A percentile compares a stretch with the other conserved stretches of the same genome.
Evolutionary conservation across 768 basidiomycete genomes (phyloP).

Genomic region (Inosperma sp.): DNA sequence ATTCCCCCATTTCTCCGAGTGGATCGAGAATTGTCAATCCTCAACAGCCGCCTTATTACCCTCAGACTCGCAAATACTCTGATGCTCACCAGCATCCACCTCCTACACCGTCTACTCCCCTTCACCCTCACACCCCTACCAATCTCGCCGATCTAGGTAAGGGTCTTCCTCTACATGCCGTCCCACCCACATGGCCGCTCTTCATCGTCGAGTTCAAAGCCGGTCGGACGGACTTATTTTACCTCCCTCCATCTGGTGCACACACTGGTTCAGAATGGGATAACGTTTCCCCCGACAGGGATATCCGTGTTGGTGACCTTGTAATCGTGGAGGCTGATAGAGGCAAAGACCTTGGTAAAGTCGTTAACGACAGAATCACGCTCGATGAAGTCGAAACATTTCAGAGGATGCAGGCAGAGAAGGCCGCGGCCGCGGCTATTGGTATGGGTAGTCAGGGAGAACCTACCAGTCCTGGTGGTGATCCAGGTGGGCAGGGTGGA

Average conservation of each 20-base stretch:
- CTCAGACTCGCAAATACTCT: constrained; percentile 40
- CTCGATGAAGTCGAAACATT: constrained; percentile 87
- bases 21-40: constrained; percentile 37
- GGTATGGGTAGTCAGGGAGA: constrained; percentile 34
- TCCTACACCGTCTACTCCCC: constrained; percentile 21
- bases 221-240: constrained; percentile 91
- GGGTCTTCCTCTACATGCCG: constrained; percentile 80
- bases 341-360: constrained; percentile 88
- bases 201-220: constrained; percentile 99
- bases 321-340: constrained; percentile 97
- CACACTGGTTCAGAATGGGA: constrained; percentile 9
- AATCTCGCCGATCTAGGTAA: constrained; percentile 67
- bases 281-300: constrained; percentile 24
- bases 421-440: constrained; percentile 33
- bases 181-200: constrained; percentile 82
- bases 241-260: constrained; percentile 57
- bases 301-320: constrained; percentile 79
- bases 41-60: constrained; percentile 44
- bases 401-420: constrained; percentile 74
- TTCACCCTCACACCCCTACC: constrained; percentile 19
- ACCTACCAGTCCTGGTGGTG: constrained; percentile 47
- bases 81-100: constrained; percentile 31
- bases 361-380: constrained; percentile 88
- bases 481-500: constrained; percentile 25
- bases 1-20: constrained; percentile 59